Base-by-base conservation (phyloP, 768 basidiomycete species). In the Cyathus striatus region DNA sequence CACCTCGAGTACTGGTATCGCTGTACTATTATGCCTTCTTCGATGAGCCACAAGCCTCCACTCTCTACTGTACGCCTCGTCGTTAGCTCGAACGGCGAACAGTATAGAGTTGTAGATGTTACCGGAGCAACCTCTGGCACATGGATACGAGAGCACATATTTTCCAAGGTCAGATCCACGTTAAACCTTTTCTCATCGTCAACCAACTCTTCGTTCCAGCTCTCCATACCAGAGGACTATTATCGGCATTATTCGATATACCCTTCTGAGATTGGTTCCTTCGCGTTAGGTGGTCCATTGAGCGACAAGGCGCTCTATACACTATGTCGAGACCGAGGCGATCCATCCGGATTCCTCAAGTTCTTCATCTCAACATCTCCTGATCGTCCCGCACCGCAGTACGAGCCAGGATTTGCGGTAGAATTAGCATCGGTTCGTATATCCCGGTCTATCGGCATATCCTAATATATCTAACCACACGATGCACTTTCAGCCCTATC, bases 291-390 rank as follows among this genome's bases (percentile, higher is more conserved):
- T 45, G 58, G 52, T 17, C 62, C 72, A 5, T 54, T 76, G 38
- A 63, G 61, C 39, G 66, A 76, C 49, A 49, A 57, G 13, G 52
- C 58, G 23, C 55, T 76, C 21, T 72, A 67, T 47, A 54, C 63
- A 26, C 50, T 72, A 10, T 76, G 73, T 53, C 63, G 56, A 22
- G 63, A 70, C 47, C 65, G 59, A 34, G 73, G 74, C 4, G 71
- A 73, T 46, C 58, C 71, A 10, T 66, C 72, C 35, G 74, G 72
- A 5, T 70, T 69, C 10, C 62, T 76, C n/a, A 74, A 71, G 49
- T 71, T 76, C 54, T 73, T 74, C 49, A 68, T 74, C 30, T 73
- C 73, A 9, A 67, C 70, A 1, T 66, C 63, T 6, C 69, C 70
- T 17, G 66, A 75, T 48, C 60, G 67, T 30, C 69, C 70, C 20